Conservation (phyloP, 345 rosid species). For the Ceriops decandra region DNA sequence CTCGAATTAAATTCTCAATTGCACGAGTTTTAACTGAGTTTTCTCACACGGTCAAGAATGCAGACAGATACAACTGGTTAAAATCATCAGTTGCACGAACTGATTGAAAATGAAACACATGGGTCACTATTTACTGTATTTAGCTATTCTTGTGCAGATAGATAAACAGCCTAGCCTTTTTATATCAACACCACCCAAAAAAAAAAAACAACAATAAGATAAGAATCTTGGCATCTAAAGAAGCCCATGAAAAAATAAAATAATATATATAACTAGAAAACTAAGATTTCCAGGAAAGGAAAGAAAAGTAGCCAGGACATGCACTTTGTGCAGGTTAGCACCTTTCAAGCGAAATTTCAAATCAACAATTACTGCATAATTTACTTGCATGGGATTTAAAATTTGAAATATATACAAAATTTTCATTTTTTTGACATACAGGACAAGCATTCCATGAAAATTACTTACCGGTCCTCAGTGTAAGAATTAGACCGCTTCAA, state of each 20-base stretch:
- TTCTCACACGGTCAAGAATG: not conserved
- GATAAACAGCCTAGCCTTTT: not conserved
- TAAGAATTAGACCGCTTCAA: constrained; percentile 79
- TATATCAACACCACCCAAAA: too few relatives aligned
- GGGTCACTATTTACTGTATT: not conserved
- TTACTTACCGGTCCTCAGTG: constrained; percentile 67
- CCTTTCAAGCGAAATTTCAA: constrained; percentile 5
- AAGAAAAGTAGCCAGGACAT: not conserved
- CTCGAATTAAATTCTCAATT: not conserved
- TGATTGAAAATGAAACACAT: not conserved
- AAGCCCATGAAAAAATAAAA: not conserved
- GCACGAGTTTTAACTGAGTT: not conserved
- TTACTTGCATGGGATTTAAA: too few relatives aligned
- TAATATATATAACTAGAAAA: not conserved
- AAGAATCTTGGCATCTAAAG: constrained; percentile 13
- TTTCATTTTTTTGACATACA: not conserved
- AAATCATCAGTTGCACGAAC: not conserved
- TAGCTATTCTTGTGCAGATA: not conserved
- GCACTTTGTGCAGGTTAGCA: not conserved
- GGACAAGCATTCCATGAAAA: not conserved
- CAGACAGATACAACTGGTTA: not conserved
- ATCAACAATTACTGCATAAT: constrained; percentile 2
- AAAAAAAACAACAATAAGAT: constrained; percentile 1
- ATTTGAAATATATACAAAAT: not conserved
- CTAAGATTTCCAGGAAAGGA: constrained; percentile 6